Base-by-base conservation (phyloP, 345 rosid genomes). In the Brassica incana region DNA sequence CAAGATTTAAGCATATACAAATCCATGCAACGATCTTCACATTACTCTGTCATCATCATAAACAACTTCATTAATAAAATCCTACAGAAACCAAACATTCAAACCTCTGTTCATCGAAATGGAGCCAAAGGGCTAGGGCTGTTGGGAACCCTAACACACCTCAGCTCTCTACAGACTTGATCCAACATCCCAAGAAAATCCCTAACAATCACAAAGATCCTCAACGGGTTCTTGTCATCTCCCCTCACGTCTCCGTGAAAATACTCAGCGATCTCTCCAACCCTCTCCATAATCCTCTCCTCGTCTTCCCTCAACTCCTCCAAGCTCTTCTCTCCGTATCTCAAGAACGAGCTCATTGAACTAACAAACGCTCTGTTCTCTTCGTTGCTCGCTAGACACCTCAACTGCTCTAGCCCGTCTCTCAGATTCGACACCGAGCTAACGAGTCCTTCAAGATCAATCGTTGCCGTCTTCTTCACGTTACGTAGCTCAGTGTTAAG, bases 151-250 rank as follows among this genome's bases (percentile, higher is more conserved):
- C 84, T 90, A 36, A 77, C 50, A 86, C 86, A 86, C 74, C 97
- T 95, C 74, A 95, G 86, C 75, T 91, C 98, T 81, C 88, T 95
- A 74, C 98, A 93, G 4, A 93, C 93, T 82, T 90, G 91, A 85
- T 91, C 99, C 81, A 95, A 70, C 98, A 91, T 91, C 60, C 98
- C 97, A 75, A 95, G 76, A 79, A 95, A 95, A 72, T 95, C 99
- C 75, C 99, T 95, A 15, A 93, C 99, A 71, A 95, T 95, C 90
- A 95, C 97, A 69, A 95, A 93, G 25, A 95, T 95, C 73, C 92
- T 79, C 5, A 95, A 88, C 9, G 97, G 98, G 64, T 89, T 95
- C 64, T 89, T 84, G 72, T 95, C 99, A 61, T 93, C 93, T 82
- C 91, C 95, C 86, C 88, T 88, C 79, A 85, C 88, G 72, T 91